phyloP scores from a whole-genome alignment of 2,329 filamentous ascomycete genomes.

The Neonectria magnoliae region DNA sequence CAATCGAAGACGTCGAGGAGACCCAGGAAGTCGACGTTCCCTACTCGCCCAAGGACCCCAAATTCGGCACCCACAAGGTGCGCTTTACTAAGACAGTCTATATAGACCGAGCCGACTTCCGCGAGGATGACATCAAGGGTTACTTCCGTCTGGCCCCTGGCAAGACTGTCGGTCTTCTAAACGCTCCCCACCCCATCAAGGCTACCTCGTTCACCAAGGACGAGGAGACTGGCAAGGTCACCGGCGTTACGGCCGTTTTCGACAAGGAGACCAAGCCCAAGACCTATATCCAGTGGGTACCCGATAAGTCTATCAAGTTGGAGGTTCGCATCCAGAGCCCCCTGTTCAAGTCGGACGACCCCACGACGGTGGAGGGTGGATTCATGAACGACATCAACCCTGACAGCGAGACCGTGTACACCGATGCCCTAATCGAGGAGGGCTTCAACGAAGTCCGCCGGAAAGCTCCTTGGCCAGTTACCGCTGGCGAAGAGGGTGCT shows the following conservation, averaged over 20 bases:
- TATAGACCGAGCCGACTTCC: conserved; percentile 85
- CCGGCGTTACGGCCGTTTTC: conserved; percentile 69
- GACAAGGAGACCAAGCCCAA: conserved; percentile 80
- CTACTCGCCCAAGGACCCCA: conserved; percentile 83
- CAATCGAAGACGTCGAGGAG: conserved; percentile 79
- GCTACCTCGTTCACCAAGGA: conserved; percentile 77
- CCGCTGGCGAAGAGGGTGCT: conserved; percentile 74
- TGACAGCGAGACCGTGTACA: conserved; percentile 82
- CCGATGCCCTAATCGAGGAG: conserved; percentile 80
- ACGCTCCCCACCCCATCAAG: conserved; percentile 76
- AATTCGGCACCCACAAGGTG: conserved; percentile 69
- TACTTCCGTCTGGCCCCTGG: conserved; percentile 85
- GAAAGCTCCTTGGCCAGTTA: conserved; percentile 83
- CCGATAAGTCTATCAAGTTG: conserved; percentile 72
- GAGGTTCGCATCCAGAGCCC: conserved; percentile 83
- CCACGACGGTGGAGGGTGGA: conserved; percentile 78
- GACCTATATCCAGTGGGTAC: conserved; percentile 91
- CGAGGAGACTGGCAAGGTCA: conserved; percentile 69
- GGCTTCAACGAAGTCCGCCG: conserved; percentile 81
- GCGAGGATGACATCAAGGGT: conserved; percentile 76
- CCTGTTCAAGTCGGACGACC: conserved; percentile 88
- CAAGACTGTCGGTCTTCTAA: conserved; percentile 79
- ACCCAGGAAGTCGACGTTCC: conserved; percentile 72
- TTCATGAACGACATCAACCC: conserved; percentile 88
- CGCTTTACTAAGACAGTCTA: conserved; percentile 81